Base-by-base conservation (phyloP, 768 basidiomycete species). In the Suillus decipiens region DNA sequence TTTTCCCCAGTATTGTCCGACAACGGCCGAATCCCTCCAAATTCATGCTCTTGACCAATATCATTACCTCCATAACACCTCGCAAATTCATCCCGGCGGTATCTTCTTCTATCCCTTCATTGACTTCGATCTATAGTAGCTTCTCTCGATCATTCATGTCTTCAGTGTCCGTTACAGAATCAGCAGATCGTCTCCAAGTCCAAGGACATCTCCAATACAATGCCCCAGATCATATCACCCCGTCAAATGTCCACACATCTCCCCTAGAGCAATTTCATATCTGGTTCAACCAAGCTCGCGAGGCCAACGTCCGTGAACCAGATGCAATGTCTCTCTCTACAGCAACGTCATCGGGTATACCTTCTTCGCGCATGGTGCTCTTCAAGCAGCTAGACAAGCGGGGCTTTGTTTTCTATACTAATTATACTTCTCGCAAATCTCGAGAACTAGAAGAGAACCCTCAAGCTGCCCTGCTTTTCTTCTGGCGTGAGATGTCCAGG, bases 321-420 rank as follows among this genome's bases (percentile, higher is more conserved):
- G 96, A 98, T 73, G 88, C 91, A 9, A 91, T 97, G 88, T 81
- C 88, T 4, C 76, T 95, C 59, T 89, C 90, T 57, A 94, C 93
- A 59, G 85, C 86, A 11, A 86, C 90, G 1, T 72, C 83, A 17
- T 67, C 76, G 1, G 94, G 92, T 41, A 84, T 95, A 66, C 96
- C 96, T 31, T 94, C 93, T 42, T 86, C 90, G 12, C 87, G 96
- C 67, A 84, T 93, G 76, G 95, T 98, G 61, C 87, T 98, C 63
- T 86, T 99, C 71, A 97, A 96, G 76, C 86, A 94, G 72, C 86
- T 93, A 69, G 97, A 99, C 79, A 71, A 82, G 36, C 86, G 81
- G 61, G 97, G 97, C 58, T 98, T 99, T 79, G 86, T 96, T 62
- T 97, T 98, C 79, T 99, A 85, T 83, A 99, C 96, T 37, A 99